phyloP scores from a whole-genome alignment of 176 grass and related monocot genomes.

The Lolium rigidum region DNA sequence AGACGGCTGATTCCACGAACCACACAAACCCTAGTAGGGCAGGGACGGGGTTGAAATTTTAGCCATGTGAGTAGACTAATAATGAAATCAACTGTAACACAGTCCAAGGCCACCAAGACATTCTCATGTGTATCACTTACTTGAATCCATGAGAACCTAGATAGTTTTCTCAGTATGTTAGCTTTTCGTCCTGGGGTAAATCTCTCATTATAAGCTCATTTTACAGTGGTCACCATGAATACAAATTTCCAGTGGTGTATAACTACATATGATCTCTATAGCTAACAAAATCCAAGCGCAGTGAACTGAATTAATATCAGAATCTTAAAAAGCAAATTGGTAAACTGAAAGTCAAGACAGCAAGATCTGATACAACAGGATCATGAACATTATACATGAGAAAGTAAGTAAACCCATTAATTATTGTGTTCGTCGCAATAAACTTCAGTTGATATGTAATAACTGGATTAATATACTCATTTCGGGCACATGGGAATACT shows the following conservation, averaged over 20 bases:
- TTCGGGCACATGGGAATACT: neutral
- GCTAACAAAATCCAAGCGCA: neutral
- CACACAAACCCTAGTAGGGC: no score
- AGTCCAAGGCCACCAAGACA: neutral
- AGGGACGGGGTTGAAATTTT: neutral
- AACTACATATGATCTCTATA: neutral
- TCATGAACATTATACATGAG: constrained; percentile 7
- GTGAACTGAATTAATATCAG: neutral
- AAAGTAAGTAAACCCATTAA: neutral
- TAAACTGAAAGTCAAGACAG: neutral
- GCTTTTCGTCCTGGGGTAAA: no score
- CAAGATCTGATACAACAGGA: neutral
- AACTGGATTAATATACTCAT: neutral
- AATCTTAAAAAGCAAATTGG: neutral
- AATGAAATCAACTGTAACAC: neutral
- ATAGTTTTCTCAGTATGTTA: no score
- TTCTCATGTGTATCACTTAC: neutral
- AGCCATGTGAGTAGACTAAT: neutral
- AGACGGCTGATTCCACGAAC: neutral
- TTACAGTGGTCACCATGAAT: neutral
- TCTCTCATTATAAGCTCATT: neutral
- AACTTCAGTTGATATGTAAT: neutral
- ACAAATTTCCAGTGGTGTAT: neutral
- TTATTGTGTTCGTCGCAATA: neutral
- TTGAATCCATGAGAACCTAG: neutral